Evolutionary conservation across 768 basidiomycete species (phyloP), one percentile per base, ranked within the genome.

Genomic region (Termitomyces sp.): DNA sequence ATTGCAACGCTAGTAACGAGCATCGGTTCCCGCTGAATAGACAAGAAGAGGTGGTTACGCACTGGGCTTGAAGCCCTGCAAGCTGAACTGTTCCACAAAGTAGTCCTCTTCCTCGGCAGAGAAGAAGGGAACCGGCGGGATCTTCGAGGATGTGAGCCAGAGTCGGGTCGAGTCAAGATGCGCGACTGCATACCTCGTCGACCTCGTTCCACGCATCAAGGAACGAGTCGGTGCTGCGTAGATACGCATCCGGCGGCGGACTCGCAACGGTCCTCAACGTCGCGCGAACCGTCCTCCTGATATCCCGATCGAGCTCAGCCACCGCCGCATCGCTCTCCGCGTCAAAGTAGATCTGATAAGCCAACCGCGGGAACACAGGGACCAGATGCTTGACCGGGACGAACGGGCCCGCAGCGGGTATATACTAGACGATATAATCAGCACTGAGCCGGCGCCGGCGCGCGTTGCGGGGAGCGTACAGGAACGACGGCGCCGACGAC

Each of bases 331-430:
- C 64, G 0, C 82, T 81, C 28, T 78, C 68, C 4, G 66, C 56
- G 60, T 83, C 77, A 64, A 90, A 88, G 72, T 78, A 90, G 4
- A 84, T 55, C 64, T 86, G 85, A 64, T 91, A 91, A 0, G 77
- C 71, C 29, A 90, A 72, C 10, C 75, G 79, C 0, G 86, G 85
- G 20, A 86, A 71, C 18, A 63, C 55, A 0, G 63, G 47, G 3
- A 73, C 66, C 5, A 84, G 70, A 3, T 70, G 59, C 29, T 77
- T 72, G 20, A 77, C 71, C 3, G 85, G 76, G 7, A 79, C 47
- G 59, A 81, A 87, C 0, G 73, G 70, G 12, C 75, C 77, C 0
- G 76, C 72, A 0, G 80, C 64, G 6, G 87, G 79, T n/a, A 87
- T 69, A 63, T 90, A 90, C 86, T 90, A 62, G 12, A 12, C n/a